Percentiles rank a stretch among this genome's conserved stretches.
These are phyloP conservation scores for Curvularia sp. DNA, from an alignment of 2,329 filamentous ascomycete genomes.

Conservation along the genomic window DNA sequence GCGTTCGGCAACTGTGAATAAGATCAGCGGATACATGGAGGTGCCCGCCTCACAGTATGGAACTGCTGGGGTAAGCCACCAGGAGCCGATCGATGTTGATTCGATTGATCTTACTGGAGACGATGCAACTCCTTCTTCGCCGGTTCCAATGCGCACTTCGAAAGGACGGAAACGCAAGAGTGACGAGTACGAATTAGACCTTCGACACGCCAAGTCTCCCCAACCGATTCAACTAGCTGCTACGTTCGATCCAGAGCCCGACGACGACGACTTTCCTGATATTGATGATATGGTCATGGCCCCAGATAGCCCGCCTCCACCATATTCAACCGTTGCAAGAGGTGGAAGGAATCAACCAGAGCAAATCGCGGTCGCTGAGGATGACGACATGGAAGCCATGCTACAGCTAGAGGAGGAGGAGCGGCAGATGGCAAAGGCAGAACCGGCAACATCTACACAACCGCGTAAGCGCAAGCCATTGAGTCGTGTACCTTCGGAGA, in stretches of 20 bases:
- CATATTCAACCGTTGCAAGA: constrained; percentile 55
- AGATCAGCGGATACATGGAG: constrained; percentile 8
- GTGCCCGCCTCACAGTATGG: constrained; percentile 19
- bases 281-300: constrained; percentile 49
- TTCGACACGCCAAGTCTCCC: constrained; percentile 26
- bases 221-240: constrained; percentile 23
- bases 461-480: constrained; percentile 44
- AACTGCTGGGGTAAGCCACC: constrained; percentile 14
- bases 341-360: constrained; percentile 6
- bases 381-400: constrained; percentile 23
- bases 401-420: constrained; percentile 27
- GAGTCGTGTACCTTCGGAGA: constrained; percentile 40
- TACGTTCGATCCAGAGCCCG: constrained; percentile 24
- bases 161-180: constrained; percentile 56
- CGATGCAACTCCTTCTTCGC: constrained; percentile 27
- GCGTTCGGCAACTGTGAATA: constrained; percentile 1
- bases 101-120: constrained; percentile 50
- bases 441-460: constrained; percentile 14
- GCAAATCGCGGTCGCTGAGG: constrained; percentile 2
- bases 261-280: constrained; percentile 44
- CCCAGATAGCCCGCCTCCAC: constrained; percentile 45
- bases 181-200: constrained; percentile 51
- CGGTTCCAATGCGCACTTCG: constrained; percentile 23
- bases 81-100: constrained; percentile 36
- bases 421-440: constrained; percentile 16